Evolutionary conservation across 257 asterid species (phyloP).

Genomic region (Rauvolfia tetraphylla): DNA sequence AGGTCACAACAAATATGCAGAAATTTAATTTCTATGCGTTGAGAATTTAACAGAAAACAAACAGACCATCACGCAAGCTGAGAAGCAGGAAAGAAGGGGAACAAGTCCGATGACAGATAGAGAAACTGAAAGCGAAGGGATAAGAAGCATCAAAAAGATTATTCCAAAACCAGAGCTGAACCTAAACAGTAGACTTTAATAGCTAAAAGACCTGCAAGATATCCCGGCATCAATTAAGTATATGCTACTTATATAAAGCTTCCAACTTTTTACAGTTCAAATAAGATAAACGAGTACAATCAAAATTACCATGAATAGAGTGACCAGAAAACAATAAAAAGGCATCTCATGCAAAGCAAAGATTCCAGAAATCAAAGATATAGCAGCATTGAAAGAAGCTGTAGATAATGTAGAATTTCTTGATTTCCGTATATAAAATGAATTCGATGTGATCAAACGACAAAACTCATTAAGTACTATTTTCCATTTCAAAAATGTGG

Average conservation of each 20-base stretch:
- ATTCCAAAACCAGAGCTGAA: not conserved
- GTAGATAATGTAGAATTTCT: not conserved
- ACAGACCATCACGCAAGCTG: slow-evolving; percentile 4
- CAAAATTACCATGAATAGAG: not conserved
- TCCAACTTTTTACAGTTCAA: not conserved
- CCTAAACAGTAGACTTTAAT: slow-evolving; percentile 1
- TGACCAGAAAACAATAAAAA: not conserved
- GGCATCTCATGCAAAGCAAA: not conserved
- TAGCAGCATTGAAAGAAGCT: not conserved
- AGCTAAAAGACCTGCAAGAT: not conserved
- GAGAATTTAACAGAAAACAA: not conserved
- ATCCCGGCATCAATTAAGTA: not conserved
- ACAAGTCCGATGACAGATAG: slow-evolving; percentile 21
- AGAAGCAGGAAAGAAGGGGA: slow-evolving; percentile 20
- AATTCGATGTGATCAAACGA: not conserved
- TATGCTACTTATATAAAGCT: no score
- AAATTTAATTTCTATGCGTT: not conserved
- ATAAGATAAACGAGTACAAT: not conserved
- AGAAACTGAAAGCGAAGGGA: slow-evolving; percentile 19
- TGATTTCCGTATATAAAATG: not conserved
- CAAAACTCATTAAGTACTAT: not conserved
- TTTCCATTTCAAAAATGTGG: not conserved
- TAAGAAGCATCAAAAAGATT: not conserved
- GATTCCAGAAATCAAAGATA: not conserved
- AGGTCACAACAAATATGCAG: not conserved